These are phyloP conservation scores for Fusarium virguliforme DNA, from an alignment of 2,329 filamentous ascomycete genomes.

Conservation along the genomic window DNA sequence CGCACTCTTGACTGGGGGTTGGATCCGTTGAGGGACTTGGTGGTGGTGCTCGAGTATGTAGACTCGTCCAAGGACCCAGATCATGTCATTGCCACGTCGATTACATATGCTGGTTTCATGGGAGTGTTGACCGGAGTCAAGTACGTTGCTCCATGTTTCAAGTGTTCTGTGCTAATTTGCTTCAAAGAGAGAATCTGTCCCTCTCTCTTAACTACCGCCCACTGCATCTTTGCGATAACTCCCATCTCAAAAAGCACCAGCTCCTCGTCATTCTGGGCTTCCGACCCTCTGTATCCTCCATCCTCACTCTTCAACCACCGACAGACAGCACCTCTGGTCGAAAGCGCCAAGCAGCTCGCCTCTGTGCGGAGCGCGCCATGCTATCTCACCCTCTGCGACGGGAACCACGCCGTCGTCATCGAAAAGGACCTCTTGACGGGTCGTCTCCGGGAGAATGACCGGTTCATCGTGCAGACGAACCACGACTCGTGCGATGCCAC, in stretches of 20 bases:
- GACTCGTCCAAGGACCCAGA: slow-evolving; percentile 46
- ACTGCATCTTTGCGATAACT: slow-evolving; percentile 21
- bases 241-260: slow-evolving; percentile 20
- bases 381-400: slow-evolving; percentile 28
- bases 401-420: slow-evolving; percentile 23
- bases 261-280: slow-evolving; percentile 24
- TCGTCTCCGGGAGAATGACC: slow-evolving; percentile 59
- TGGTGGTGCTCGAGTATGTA: slow-evolving; percentile 29
- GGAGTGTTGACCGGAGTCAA: slow-evolving; percentile 67
- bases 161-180: not conserved
- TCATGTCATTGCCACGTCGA: slow-evolving; percentile 61
- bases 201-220: slow-evolving; percentile 31
- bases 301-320: slow-evolving; percentile 15
- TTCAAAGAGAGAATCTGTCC: slow-evolving; percentile 16
- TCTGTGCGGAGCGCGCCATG: slow-evolving; percentile 15
- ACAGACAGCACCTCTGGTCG: not conserved
- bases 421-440: slow-evolving; percentile 52
- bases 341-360: slow-evolving; percentile 14
- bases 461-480: slow-evolving; percentile 72
- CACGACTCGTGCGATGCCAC: slow-evolving; percentile 60
- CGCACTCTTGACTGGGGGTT: slow-evolving; percentile 55
- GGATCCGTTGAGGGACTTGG: slow-evolving; percentile 29
- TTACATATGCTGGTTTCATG: slow-evolving; percentile 68
- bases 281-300: slow-evolving; percentile 26
- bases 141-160: slow-evolving; percentile 46